Percentiles rank a stretch among this genome's conserved stretches.
These are phyloP conservation scores for Diaporthe velutina DNA, from an alignment of 2,329 filamentous ascomycete genomes.

Conservation along the genomic window DNA sequence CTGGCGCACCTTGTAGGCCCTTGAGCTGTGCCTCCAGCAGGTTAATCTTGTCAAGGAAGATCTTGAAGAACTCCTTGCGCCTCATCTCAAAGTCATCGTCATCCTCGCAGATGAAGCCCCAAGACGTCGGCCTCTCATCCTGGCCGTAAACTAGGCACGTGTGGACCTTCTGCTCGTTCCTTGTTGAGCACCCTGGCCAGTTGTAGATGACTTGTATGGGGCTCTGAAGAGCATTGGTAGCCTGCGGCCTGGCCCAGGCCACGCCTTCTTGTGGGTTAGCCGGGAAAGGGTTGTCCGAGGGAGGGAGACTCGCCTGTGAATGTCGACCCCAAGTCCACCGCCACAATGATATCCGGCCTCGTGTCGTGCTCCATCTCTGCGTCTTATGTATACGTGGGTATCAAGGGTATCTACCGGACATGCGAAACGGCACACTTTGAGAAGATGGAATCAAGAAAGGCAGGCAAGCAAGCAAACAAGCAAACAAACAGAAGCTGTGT, in stretches of 20 bases:
- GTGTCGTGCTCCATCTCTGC: constrained; percentile 19
- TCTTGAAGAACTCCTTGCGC: constrained; percentile 67
- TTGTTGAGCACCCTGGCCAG: constrained; percentile 66
- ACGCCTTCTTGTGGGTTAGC: constrained; percentile 48
- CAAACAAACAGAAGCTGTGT: constrained; percentile 5
- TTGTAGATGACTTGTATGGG: constrained; percentile 62
- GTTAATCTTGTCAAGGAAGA: constrained; percentile 62
- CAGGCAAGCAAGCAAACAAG: not conserved
- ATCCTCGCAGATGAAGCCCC: constrained; percentile 66
- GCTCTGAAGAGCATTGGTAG: constrained; percentile 49
- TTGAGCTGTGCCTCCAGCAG: constrained; percentile 57
- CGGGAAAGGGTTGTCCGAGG: not conserved
- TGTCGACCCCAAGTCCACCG: constrained; percentile 60
- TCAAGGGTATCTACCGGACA: constrained; percentile 25
- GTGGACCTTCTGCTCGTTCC: constrained; percentile 67
- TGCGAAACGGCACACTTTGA: not conserved
- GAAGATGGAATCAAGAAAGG: not conserved
- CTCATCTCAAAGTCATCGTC: constrained; percentile 54
- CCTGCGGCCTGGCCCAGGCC: constrained; percentile 49
- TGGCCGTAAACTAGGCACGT: constrained; percentile 63
- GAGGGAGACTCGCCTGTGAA: constrained; percentile 53
- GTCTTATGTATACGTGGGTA: not conserved
- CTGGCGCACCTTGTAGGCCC: constrained; percentile 58
- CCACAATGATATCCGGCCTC: constrained; percentile 55
- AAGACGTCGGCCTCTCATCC: constrained; percentile 58